Evolutionary conservation across 805 yeast genomes (phyloP), one percentile per base, ranked within the genome.

Genomic region (Komagataella phaffii): DNA sequence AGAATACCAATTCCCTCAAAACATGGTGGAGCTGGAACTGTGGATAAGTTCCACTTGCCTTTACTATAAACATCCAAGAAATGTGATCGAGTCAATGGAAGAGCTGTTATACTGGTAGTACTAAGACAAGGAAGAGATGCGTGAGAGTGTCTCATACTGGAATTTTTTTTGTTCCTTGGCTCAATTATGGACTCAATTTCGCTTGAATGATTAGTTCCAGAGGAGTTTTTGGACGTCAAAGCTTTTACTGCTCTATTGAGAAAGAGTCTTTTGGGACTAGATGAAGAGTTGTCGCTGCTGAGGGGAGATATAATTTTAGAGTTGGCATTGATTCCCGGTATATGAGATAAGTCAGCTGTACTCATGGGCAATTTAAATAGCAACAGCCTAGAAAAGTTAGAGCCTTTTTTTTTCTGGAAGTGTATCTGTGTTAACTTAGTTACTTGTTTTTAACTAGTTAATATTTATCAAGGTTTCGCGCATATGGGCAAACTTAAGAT

Each of bases 41-140:
- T 67, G 0, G 83, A 76, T 6, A 81, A 59, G 53, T 79, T 79
- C 77, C 79, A 72, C 56, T 73, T 75, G 2, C 81, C 83, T 67
- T 72, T 65, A 48, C 73, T 74, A 58, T 81, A 81, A 1, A 73
- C 72, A 55, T 80, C 84, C 40, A 79, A 60, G 53, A 80, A 81
- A 53, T 79, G 79, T 8, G 79, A 71, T 51, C 65, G 72, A 0
- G 83, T 77, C 49, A 72, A 59, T 0, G 76, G 72, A 7, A 70
- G 67, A 10, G 63, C 56, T 21, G 49, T 14, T 43, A 47, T 17
- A 19, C 18, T 17, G 12, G 44, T 23, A 14, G 17, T 24, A 19
- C 24, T 24, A 19, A 17, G 17, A 17, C 30, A n/a, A 17, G 24
- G 23, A 10, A 46, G n/a, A n/a, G 21, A 12, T 46, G 23, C 14